phyloP scores from a whole-genome alignment of 495 filamentous ascomycete species.

The Hyaloscypha hepaticicola region DNA sequence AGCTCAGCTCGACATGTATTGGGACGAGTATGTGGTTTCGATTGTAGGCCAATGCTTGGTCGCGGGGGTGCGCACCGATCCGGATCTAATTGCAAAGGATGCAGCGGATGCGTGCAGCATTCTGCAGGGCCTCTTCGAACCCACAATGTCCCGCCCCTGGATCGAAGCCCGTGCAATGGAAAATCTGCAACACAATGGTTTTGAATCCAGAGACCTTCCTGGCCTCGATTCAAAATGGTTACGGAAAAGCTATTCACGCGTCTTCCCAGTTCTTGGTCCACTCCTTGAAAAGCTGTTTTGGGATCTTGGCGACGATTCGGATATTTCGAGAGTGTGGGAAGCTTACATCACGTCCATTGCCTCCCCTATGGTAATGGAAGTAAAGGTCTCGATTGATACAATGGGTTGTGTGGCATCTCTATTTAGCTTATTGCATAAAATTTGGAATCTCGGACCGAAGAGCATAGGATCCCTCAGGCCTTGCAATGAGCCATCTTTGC shows the following conservation, averaged over 20 bases:
- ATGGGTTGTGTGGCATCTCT: slow-evolving; percentile 74
- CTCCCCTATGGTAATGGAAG: slow-evolving; percentile 80
- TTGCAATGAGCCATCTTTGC: background rate
- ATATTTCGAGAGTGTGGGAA: slow-evolving; percentile 63
- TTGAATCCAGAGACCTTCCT: slow-evolving; percentile 72
- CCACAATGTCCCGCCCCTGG: slow-evolving; percentile 66
- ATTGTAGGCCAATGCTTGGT: slow-evolving; percentile 47
- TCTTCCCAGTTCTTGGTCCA: slow-evolving; percentile 64
- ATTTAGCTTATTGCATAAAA: slow-evolving; percentile 60
- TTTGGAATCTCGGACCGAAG: slow-evolving; percentile 57
- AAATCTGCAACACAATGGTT: slow-evolving; percentile 34
- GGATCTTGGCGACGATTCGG: slow-evolving; percentile 44
- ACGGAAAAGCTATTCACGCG: slow-evolving; percentile 59
- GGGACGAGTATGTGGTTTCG: slow-evolving; percentile 70
- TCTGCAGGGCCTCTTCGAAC: slow-evolving; percentile 67
- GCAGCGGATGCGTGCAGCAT: slow-evolving; percentile 57
- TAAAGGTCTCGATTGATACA: slow-evolving; percentile 82
- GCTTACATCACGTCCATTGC: slow-evolving; percentile 67
- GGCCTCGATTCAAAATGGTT: slow-evolving; percentile 83
- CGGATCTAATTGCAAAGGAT: slow-evolving; percentile 39
- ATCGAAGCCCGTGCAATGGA: slow-evolving; percentile 66
- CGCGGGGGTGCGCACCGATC: slow-evolving; percentile 18
- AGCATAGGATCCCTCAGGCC: slow-evolving; percentile 8
- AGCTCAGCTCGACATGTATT: slow-evolving; percentile 68
- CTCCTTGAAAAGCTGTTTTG: slow-evolving; percentile 59